Evolutionary conservation across 2,329 filamentous ascomycete genomes (phyloP), one percentile per base, ranked within the genome.

Genomic region (Aureobasidium sp.): DNA sequence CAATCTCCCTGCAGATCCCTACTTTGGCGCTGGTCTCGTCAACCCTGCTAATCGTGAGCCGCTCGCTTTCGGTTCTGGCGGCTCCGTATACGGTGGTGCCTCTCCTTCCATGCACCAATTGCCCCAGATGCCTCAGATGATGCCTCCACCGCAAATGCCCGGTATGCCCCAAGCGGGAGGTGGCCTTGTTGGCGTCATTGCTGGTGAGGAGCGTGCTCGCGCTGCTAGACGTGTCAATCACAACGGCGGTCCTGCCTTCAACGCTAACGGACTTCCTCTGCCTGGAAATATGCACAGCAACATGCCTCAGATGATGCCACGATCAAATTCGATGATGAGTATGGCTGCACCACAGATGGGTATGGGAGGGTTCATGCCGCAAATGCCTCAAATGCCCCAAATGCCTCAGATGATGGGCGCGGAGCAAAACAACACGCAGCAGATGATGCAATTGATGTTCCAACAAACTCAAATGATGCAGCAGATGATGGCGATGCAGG

Each of bases 121-220:
- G 17, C 56, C 44, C 20, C 46, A 39, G 3, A 60, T 50, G 44
- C 44, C 46, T 20, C 57, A 60, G 26, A 60, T 57, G 51, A 39
- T 36, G 53, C 53, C 53, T 15, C 41, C 53, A 26, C 53, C 34
- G 29, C 53, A 57, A 20, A 57, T 57, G 53, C 59, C 66, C 43
- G 52, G 61, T 26, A 60, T 51, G 57, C 57, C 57, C 10, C 44
- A 60, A 9, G 39, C 39, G 6, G 46, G 46, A 26, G 90, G 89
- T 46, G 92, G 92, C 12, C 80, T 96, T 12, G 88, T 96, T 24
- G 91, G 91, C 10, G 90, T 96, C 9, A 96, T 96, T 75, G 90
- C 90, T 37, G 88, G 80, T 59, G 91, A 96, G 75, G 91, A 96
- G 73, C 83, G 90, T 52, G 87, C 88, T 44, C 83, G 87, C 66